A percentile compares a stretch with the other conserved stretches of the same genome.
phyloP scores from a whole-genome alignment of 192 early-diverging fungal genomes.

The Mortierella claussenii region DNA sequence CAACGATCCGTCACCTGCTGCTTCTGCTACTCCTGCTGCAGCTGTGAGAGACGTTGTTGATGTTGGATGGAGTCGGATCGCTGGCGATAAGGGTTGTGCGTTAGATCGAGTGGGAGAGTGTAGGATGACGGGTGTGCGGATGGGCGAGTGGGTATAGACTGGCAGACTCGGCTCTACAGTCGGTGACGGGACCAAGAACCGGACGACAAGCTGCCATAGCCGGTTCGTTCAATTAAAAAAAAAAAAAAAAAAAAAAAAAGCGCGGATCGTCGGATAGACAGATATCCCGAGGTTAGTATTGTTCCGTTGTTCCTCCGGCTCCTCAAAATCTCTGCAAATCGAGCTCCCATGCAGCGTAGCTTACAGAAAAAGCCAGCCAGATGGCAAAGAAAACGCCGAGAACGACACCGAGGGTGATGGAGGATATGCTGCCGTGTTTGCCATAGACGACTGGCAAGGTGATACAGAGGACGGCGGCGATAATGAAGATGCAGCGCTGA shows the following conservation, averaged over 20 bases:
- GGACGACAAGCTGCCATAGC: slow-evolving; percentile 13
- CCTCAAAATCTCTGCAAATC: not conserved
- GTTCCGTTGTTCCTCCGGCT: no score
- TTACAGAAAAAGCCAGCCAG: slow-evolving; percentile 42
- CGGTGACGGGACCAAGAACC: slow-evolving; percentile 40
- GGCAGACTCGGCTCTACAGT: slow-evolving; percentile 29
- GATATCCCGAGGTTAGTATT: no score
- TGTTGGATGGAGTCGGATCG: slow-evolving; percentile 32
- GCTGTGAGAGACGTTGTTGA: not conserved
- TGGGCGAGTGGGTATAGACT: slow-evolving; percentile 38
- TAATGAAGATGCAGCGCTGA: slow-evolving; percentile 28
- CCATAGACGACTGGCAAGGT: slow-evolving; percentile 40
- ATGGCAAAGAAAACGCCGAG: slow-evolving; percentile 34
- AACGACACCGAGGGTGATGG: slow-evolving; percentile 17
- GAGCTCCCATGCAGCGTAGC: not conserved
- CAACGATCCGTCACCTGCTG: not conserved
- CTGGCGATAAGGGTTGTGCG: slow-evolving; percentile 24
- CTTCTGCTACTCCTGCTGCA: no score
- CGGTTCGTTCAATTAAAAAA: not conserved
- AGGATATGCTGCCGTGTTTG: slow-evolving; percentile 27
- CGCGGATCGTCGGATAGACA: not conserved
- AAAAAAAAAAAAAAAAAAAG: not conserved
- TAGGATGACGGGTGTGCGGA: slow-evolving; percentile 20
- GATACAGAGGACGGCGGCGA: slow-evolving; percentile 35
- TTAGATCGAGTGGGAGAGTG: slow-evolving; percentile 22